Evolutionary conservation across 768 basidiomycete genomes (phyloP).

Genomic region (Leccinum fibrillosum): DNA sequence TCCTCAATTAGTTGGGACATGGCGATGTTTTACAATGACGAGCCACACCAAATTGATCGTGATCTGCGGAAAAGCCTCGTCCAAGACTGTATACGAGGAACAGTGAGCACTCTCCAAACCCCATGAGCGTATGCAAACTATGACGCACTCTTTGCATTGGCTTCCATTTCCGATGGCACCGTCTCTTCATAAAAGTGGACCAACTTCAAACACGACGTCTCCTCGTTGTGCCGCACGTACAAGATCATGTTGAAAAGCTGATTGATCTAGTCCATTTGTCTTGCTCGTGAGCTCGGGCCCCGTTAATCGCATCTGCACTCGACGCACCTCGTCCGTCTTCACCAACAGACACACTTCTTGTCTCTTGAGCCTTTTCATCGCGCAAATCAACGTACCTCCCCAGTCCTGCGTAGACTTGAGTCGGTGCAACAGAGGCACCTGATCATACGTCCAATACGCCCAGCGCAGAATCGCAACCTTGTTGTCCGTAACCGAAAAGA

Average conservation of each 20-base stretch:
- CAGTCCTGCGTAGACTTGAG: slow-evolving; percentile 37
- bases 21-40: neutral
- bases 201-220: slow-evolving; percentile 65
- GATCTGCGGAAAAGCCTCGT: slow-evolving; percentile 63
- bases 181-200: slow-evolving; percentile 61
- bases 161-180: slow-evolving; percentile 68
- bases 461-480: slow-evolving; percentile 52
- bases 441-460: slow-evolving; percentile 63
- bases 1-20: neutral
- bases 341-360: slow-evolving; percentile 60
- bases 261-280: slow-evolving; percentile 48
- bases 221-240: slow-evolving; percentile 67
- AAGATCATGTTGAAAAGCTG: slow-evolving; percentile 59
- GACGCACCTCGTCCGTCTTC: slow-evolving; percentile 61
- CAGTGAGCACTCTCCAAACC: neutral
- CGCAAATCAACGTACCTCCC: slow-evolving; percentile 40
- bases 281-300: neutral
- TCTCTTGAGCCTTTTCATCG: slow-evolving; percentile 45
- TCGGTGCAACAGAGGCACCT: slow-evolving; percentile 47
- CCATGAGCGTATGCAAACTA: neutral
- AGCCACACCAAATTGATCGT: slow-evolving; percentile 53
- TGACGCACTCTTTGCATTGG: slow-evolving; percentile 60
- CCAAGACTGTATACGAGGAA: slow-evolving; percentile 39
- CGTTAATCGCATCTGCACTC: neutral
- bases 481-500: slow-evolving; percentile 51